Evolutionary conservation across 106 monocot genomes (phyloP).

Genomic region (Allium sativum): DNA sequence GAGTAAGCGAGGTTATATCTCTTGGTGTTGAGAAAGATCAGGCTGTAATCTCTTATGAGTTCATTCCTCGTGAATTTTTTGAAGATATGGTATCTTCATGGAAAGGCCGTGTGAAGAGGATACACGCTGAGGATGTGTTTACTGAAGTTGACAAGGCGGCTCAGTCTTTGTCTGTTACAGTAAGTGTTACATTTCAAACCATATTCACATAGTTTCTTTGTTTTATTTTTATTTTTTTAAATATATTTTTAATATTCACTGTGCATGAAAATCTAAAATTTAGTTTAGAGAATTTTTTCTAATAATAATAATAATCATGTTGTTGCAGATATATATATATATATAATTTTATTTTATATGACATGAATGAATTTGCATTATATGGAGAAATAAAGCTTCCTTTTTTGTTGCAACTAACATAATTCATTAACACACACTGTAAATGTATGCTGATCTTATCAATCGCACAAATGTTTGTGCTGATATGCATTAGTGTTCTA

Average conservation of each 20-base stretch:
- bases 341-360: too few species aligned
- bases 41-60: slow-evolving; percentile 47
- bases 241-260: neutral
- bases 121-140: slow-evolving; percentile 80
- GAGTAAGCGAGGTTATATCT: slow-evolving; percentile 79
- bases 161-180: slow-evolving; percentile 47
- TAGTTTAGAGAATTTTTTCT: too few species aligned
- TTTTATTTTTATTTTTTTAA: neutral
- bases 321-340: too few species aligned
- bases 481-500: too few species aligned
- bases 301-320: too few species aligned
- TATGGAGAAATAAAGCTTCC: too few species aligned
- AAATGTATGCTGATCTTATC: too few species aligned
- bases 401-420: too few species aligned
- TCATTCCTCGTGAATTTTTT: slow-evolving; percentile 75
- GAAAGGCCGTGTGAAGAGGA: slow-evolving; percentile 83
- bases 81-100: slow-evolving; percentile 86
- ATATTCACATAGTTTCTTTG: neutral
- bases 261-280: too few species aligned
- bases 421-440: too few species aligned
- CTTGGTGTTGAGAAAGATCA: slow-evolving; percentile 64
- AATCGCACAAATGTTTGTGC: too few species aligned
- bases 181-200: slow-evolving; percentile 14
- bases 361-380: too few species aligned
- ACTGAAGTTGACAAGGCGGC: slow-evolving; percentile 71